Evolutionary conservation across 2,329 filamentous ascomycete genomes (phyloP).

Genomic region (Davidsoniella virescens): DNA sequence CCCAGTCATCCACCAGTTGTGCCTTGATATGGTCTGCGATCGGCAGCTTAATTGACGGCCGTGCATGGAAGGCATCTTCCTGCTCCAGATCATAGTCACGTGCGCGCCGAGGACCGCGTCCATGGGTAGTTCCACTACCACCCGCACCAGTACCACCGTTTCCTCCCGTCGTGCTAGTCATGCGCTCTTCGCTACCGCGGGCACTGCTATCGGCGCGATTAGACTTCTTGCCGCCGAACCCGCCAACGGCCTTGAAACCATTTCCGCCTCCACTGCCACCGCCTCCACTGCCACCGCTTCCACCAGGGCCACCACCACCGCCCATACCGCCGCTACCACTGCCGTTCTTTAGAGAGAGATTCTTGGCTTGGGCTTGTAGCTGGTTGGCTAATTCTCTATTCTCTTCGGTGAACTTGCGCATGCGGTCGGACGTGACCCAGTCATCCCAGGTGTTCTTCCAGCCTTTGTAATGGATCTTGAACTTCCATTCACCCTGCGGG

Average conservation of each 20-base stretch:
- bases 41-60: slow-evolving; percentile 71
- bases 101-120: slow-evolving; percentile 54
- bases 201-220: slow-evolving; percentile 56
- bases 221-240: slow-evolving; percentile 20
- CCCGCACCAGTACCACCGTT: slow-evolving; percentile 53
- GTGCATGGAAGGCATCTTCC: slow-evolving; percentile 76
- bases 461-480: slow-evolving; percentile 95
- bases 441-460: slow-evolving; percentile 99
- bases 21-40: slow-evolving; percentile 85
- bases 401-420: slow-evolving; percentile 87
- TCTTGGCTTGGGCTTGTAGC: slow-evolving; percentile 52
- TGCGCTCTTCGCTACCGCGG: slow-evolving; percentile 61
- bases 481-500: slow-evolving; percentile 48
- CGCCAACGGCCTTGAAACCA: slow-evolving; percentile 23
- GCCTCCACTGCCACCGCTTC: slow-evolving; percentile 38
- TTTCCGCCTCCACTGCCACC: slow-evolving; percentile 18
- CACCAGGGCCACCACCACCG: slow-evolving; percentile 46
- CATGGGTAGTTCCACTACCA: slow-evolving; percentile 32
- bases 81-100: slow-evolving; percentile 72
- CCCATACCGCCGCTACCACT: slow-evolving; percentile 31
- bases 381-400: slow-evolving; percentile 77
- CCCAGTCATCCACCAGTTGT: slow-evolving; percentile 93
- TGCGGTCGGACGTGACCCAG: slow-evolving; percentile 86
- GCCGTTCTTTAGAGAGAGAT: slow-evolving; percentile 34
- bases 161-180: slow-evolving; percentile 53